Percentiles rank a stretch among this genome's conserved stretches.
phyloP scores from a whole-genome alignment of 2,329 filamentous ascomycete genomes.

The Arthroderma uncinatum region DNA sequence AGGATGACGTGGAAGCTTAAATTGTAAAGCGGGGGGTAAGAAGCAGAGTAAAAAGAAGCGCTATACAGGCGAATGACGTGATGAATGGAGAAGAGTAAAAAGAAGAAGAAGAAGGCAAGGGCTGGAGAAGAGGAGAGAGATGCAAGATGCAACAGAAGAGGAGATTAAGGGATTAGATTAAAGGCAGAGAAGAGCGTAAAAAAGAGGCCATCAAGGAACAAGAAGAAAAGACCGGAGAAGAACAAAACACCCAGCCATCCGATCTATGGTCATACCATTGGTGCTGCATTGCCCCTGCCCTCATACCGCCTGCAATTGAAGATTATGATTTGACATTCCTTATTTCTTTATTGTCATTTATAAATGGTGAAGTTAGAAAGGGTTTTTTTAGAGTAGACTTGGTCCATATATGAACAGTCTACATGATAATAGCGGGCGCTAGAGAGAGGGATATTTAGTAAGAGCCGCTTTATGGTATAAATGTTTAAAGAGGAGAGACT shows the following conservation, averaged over 20 bases:
- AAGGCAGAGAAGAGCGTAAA: slow-evolving; percentile 7
- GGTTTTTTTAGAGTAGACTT: background rate
- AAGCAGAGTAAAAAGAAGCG: background rate
- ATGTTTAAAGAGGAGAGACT: slow-evolving; percentile 21
- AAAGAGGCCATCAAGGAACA: slow-evolving; percentile 3
- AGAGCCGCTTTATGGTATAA: slow-evolving; percentile 11
- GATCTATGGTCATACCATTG: slow-evolving; percentile 4
- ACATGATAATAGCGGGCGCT: slow-evolving; percentile 43
- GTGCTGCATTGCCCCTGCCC: background rate
- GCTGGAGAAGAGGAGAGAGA: background rate
- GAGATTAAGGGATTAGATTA: slow-evolving; percentile 2
- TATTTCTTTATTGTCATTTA: background rate
- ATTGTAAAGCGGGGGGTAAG: background rate
- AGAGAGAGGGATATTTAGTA: slow-evolving; percentile 2
- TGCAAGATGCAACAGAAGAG: background rate
- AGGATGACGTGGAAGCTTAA: background rate
- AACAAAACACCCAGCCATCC: slow-evolving; percentile 2
- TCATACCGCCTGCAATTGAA: background rate
- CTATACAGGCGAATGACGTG: background rate
- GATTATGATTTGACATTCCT: background rate
- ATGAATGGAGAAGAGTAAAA: background rate
- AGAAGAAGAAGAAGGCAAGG: background rate
- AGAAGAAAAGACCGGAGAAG: slow-evolving; percentile 9
- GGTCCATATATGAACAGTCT: slow-evolving; percentile 17
- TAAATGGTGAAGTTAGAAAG: background rate